A percentile compares a stretch with the other conserved stretches of the same genome.
Evolutionary conservation across 2,329 filamentous ascomycete species (phyloP).

Genomic region (Xylaria sp.): DNA sequence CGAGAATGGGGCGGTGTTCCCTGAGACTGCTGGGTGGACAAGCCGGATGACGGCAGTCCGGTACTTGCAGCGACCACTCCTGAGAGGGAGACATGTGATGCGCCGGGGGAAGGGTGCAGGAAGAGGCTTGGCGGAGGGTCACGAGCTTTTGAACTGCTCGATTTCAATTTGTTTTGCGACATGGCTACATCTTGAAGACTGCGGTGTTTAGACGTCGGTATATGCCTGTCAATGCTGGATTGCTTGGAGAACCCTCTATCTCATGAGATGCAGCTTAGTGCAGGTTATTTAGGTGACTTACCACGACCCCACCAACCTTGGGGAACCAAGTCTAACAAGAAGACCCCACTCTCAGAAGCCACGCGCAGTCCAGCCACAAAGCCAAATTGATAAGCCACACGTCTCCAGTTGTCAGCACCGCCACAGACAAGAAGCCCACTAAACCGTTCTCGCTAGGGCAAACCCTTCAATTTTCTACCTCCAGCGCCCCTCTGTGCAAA

Average conservation of each 20-base stretch:
- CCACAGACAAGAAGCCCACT: slow-evolving; percentile 28
- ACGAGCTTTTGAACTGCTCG: slow-evolving; percentile 53
- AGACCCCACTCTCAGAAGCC: not conserved
- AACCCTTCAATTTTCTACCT: slow-evolving; percentile 47
- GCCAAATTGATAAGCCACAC: not conserved
- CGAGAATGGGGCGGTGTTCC: slow-evolving; percentile 52
- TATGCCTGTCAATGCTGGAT: not conserved
- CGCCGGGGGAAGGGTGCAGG: slow-evolving; percentile 82
- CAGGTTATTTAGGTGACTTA: too few relatives aligned
- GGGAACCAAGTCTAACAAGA: not conserved
- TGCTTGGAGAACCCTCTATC: not conserved
- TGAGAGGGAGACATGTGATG: slow-evolving; percentile 73
- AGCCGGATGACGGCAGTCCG: slow-evolving; percentile 47
- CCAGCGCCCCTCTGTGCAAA: slow-evolving; percentile 42
- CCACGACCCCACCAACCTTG: too few relatives aligned
- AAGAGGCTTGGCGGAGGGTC: slow-evolving; percentile 80
- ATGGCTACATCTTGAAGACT: slow-evolving; percentile 48
- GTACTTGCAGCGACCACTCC: slow-evolving; percentile 55
- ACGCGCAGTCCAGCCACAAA: not conserved
- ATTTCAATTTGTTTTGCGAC: slow-evolving; percentile 45
- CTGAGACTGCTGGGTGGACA: slow-evolving; percentile 43
- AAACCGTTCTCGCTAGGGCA: slow-evolving; percentile 36
- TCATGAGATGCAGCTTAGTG: too few relatives aligned
- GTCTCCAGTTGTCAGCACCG: not conserved
- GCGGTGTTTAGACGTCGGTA: not conserved